These are phyloP conservation scores for Tetracladium maxilliforme DNA, from an alignment of 2,329 filamentous ascomycete species.

Conservation along the genomic window DNA sequence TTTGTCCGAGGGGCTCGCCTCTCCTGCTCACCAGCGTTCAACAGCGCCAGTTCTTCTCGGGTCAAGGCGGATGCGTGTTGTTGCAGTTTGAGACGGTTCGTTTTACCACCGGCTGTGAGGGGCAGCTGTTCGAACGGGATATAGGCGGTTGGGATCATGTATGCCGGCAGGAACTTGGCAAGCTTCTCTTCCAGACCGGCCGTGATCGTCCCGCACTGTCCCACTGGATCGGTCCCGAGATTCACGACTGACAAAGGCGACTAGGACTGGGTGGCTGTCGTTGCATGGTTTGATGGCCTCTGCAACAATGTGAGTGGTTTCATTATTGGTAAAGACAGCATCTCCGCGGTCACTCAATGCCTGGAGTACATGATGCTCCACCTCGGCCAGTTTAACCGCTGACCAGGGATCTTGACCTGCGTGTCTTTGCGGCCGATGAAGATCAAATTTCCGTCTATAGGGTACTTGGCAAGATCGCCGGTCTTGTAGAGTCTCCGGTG, in stretches of 20 bases:
- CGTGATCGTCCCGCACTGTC: too few relatives aligned
- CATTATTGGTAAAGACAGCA: too few relatives aligned
- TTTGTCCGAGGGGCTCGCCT: slow-evolving; percentile 2
- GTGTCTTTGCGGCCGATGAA: slow-evolving; percentile 51
- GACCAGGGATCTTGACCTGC: slow-evolving; percentile 55
- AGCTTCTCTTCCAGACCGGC: too few relatives aligned
- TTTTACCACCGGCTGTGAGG: slow-evolving; percentile 60
- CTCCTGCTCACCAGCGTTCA: slow-evolving; percentile 3
- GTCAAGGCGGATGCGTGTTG: too few relatives aligned
- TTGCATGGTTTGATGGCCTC: too few relatives aligned
- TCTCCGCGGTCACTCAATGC: slow-evolving; percentile 17
- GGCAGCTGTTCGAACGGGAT: slow-evolving; percentile 58
- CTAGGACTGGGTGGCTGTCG: too few relatives aligned
- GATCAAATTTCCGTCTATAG: slow-evolving; percentile 31
- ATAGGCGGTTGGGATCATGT: slow-evolving; percentile 68
- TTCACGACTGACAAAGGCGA: too few relatives aligned
- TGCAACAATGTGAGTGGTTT: too few relatives aligned
- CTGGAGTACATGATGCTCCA: slow-evolving; percentile 21
- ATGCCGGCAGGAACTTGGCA: slow-evolving; percentile 57
- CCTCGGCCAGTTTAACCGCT: slow-evolving; percentile 45
- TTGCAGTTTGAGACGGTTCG: slow-evolving; percentile 20
- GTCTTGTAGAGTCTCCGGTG: slow-evolving; percentile 39
- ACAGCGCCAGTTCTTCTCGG: too few relatives aligned
- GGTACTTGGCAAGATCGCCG: slow-evolving; percentile 41
- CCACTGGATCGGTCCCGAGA: too few relatives aligned